Conservation (phyloP, 176 grass and related monocot genomes). For the Lolium perenne region DNA sequence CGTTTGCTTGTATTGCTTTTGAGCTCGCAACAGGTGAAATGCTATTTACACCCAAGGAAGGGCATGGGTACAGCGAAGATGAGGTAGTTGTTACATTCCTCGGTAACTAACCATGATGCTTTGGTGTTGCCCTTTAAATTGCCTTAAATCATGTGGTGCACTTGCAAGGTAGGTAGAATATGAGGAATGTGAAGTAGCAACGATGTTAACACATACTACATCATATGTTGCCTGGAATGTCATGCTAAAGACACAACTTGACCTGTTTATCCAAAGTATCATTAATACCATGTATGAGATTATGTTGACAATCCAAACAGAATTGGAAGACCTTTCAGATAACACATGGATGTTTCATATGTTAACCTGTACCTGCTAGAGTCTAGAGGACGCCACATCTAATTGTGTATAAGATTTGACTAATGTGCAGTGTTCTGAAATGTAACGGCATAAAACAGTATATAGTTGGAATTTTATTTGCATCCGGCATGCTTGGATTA, state of each 20-base stretch:
- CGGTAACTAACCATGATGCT: constrained; percentile 18
- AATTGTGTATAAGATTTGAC: constrained; percentile 21
- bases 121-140: constrained; percentile 29
- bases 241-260: constrained; percentile 15
- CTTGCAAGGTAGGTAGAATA: neutral
- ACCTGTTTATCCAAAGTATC: constrained; percentile 23
- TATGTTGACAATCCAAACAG: constrained; percentile 1
- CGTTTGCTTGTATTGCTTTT: constrained; percentile 91
- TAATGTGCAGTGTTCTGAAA: neutral
- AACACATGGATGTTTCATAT: constrained; percentile 2
- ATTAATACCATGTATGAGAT: neutral
- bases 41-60: constrained; percentile 88
- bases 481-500: neutral
- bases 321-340: constrained; percentile 22
- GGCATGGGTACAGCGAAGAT: constrained; percentile 93
- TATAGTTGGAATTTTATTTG: neutral
- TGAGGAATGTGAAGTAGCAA: neutral
- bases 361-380: neutral
- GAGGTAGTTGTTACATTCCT: constrained; percentile 69
- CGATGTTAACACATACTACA: neutral
- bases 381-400: neutral
- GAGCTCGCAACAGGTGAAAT: constrained; percentile 97
- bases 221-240: constrained; percentile 4
- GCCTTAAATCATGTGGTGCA: neutral
- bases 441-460: neutral